Base-by-base conservation (phyloP, 2,329 filamentous ascomycete genomes). In the Xylariaceae sp. region DNA sequence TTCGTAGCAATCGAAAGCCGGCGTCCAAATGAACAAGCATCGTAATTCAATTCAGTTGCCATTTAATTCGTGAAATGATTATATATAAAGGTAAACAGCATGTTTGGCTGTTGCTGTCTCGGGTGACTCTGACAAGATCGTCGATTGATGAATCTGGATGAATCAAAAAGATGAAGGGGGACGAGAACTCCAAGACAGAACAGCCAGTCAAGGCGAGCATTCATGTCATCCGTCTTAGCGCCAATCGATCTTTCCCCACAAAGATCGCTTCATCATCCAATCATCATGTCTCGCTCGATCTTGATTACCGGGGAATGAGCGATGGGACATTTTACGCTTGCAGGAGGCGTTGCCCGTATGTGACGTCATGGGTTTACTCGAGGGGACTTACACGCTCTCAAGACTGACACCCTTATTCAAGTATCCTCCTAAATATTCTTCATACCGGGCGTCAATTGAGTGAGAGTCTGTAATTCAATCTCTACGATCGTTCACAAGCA, bases 361-460 rank as follows among this genome's bases (percentile, higher is more conserved):
- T 64, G 62, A 64, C 62, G 62, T 64, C 62, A 64, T 60, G 53
- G 54, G 10, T 39, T 47, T 35, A 11, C 4, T 35, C 51, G 57
- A 55, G 47, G 37, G 39, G 5, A 15, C 17, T 9, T 23, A 30
- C 23, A 30, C 23, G 49, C n/a, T 23, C 51, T 57, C 47, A 48
- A 10, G 37, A 49, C 37, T 7, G 37, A 42, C 11, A 42, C 11
- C 11, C 37, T 42, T 13, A 9, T 13, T 42, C 4, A 3, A 13
- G 5, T 42, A 9, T 9, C 11, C 37, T 42, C 11, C 2, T 42
- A 9, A 42, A 42, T 11, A 42, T 42, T 18, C 47, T 55, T 13
- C 13, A 9, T 42, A 42, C 37, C 9, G 13, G 13, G 2, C 6
- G 37, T 42, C 1, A 42, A 42, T 42, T 7, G 37, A 10, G 1